phyloP scores from a whole-genome alignment of 306 rosid species.

The Vigna mungo region DNA sequence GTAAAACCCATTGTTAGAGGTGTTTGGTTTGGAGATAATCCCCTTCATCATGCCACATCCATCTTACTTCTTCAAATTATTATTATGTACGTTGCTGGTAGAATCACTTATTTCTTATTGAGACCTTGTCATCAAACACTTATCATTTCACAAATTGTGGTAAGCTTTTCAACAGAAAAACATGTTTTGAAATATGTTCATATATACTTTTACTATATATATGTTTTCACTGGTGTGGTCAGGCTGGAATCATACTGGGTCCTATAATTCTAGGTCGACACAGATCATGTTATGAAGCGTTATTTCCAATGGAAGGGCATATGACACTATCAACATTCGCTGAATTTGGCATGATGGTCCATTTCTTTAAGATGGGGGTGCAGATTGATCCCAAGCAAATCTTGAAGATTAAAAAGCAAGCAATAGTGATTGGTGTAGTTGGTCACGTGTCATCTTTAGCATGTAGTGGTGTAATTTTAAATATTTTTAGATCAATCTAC shows the following conservation, averaged over 20 bases:
- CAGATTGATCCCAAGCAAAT: conserved; percentile 26
- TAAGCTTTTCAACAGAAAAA: not conserved
- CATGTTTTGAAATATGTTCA: no score
- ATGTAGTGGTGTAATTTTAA: not conserved
- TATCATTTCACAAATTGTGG: conserved; percentile 41
- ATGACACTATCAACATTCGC: conserved; percentile 43
- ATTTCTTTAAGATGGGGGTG: conserved; percentile 47
- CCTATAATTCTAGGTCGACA: conserved; percentile 28
- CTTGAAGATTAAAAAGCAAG: conserved; percentile 30
- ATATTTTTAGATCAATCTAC: not conserved
- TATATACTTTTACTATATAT: no score
- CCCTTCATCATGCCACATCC: not conserved
- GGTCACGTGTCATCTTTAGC: conserved; percentile 25
- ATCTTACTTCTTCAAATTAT: conserved; percentile 1
- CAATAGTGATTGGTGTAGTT: conserved; percentile 17
- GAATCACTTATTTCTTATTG: conserved; percentile 37
- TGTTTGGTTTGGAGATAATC: conserved; percentile 33
- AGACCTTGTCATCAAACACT: conserved; percentile 44
- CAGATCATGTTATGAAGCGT: not conserved
- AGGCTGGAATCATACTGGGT: conserved; percentile 49
- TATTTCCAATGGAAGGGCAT: conserved; percentile 29
- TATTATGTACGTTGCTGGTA: conserved; percentile 14
- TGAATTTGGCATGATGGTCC: conserved; percentile 47
- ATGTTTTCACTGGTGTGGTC: not conserved
- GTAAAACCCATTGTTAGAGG: not conserved